Evolutionary conservation across 495 filamentous ascomycete genomes (phyloP), one percentile per base, ranked within the genome.

Genomic region (Entonaema liquescens): DNA sequence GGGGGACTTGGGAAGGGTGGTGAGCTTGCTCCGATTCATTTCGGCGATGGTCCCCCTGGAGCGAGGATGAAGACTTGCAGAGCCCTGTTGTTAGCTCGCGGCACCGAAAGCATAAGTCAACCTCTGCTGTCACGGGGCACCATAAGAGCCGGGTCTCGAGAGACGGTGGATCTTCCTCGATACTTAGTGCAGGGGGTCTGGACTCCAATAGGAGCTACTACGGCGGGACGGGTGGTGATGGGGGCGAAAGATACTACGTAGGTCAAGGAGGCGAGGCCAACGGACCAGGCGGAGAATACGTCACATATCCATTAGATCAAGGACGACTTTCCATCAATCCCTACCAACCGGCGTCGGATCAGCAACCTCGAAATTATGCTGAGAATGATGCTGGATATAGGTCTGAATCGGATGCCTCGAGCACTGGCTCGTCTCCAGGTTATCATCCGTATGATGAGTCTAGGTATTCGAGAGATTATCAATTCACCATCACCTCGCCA

Each of bases 31-130:
- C 88, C 92, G 15, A 94, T 96, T 76, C 89, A 93, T 15, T 96
- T 97, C 76, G 90, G 86, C 12, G 95, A 97, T 78, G 95, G 95
- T 2, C 95, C 95, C 95, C 95, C n/a, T 98, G 92, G 84, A 96
- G 92, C 79, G 95, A 98, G 79, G 95, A 98, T 79, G 94, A 97
- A 74, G 95, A 98, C 79, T 81, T 98, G 52, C 93, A 97, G 74
- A 96, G 93, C 74, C 95, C 95, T 6, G 92, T 97, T 3, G 85
- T 91, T 13, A 90, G 88, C 62, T 88, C 90, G 8, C 85, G 92
- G 25, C 93, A 96, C 77, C 91, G 89, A 75, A 95, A 95, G 79
- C 89, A 92, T 78, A 95, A 96, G 79, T 91, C 91, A 15, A 88
- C 89, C 3, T 81, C 82, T 28, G 83, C 85, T 12, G 67, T 80